These are phyloP conservation scores for Eutypa lata DNA, from an alignment of 2,329 filamentous ascomycete species.

Conservation along the genomic window DNA sequence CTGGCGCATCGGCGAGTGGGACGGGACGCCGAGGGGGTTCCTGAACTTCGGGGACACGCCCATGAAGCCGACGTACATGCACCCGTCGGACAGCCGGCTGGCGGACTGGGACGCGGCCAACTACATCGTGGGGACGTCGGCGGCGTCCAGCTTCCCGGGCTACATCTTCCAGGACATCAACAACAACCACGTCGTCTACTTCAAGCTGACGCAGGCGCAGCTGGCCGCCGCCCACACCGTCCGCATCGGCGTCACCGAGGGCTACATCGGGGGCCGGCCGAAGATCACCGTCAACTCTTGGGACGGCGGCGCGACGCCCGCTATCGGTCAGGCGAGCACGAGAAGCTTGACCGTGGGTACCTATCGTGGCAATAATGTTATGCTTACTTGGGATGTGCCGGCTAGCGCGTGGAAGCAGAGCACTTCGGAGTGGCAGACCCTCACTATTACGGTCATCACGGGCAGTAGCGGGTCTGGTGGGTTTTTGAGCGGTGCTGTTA, in stretches of 20 bases:
- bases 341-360: slow-evolving; percentile 32
- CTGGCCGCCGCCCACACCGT: slow-evolving; percentile 21
- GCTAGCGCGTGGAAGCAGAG: slow-evolving; percentile 24
- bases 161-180: slow-evolving; percentile 42
- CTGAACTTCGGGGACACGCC: slow-evolving; percentile 33
- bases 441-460: slow-evolving; percentile 27
- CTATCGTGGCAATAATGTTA: slow-evolving; percentile 28
- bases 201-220: slow-evolving; percentile 29
- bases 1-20: slow-evolving; percentile 35
- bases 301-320: slow-evolving; percentile 19
- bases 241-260: slow-evolving; percentile 30
- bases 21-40: slow-evolving; percentile 33
- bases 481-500: slow-evolving; percentile 27
- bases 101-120: slow-evolving; percentile 28
- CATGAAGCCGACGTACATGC: slow-evolving; percentile 40
- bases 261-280: slow-evolving; percentile 28
- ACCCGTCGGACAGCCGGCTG: slow-evolving; percentile 32
- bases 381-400: slow-evolving; percentile 25
- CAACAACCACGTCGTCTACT: slow-evolving; percentile 39
- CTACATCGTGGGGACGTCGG: slow-evolving; percentile 33
- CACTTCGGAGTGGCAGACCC: slow-evolving; percentile 24
- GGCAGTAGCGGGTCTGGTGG: slow-evolving; percentile 20
- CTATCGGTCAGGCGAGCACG: slow-evolving; percentile 26
- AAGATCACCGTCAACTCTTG: slow-evolving; percentile 28
- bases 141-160: slow-evolving; percentile 33